Conservation (phyloP, 352 stramenopile species). For the Pythium chondricola region DNA sequence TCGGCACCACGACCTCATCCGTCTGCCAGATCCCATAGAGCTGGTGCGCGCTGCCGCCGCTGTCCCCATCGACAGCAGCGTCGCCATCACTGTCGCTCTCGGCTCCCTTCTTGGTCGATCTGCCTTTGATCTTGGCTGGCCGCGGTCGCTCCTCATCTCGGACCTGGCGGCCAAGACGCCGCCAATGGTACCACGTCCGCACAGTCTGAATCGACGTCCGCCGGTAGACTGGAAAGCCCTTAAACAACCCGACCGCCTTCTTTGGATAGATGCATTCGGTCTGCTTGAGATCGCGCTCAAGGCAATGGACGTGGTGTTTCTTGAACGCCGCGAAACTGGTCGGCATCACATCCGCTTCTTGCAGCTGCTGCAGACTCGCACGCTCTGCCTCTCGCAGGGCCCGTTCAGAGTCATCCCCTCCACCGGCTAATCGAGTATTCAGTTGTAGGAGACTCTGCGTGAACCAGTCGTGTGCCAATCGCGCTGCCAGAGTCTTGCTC, state of each 20-base stretch:
- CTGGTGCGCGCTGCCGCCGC: neutral
- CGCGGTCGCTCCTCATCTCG: constrained; percentile 36
- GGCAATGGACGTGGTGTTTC: constrained; percentile 74
- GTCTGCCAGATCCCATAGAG: constrained; percentile 84
- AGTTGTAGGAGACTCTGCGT: constrained; percentile 28
- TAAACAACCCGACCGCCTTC: constrained; percentile 72
- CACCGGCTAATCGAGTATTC: constrained; percentile 26
- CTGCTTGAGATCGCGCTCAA: constrained; percentile 64
- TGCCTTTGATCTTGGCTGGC: constrained; percentile 36
- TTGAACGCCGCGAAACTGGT: constrained; percentile 69
- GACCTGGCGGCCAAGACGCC: constrained; percentile 56
- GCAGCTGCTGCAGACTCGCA: constrained; percentile 27
- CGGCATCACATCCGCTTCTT: constrained; percentile 54
- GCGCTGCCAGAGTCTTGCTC: constrained; percentile 50
- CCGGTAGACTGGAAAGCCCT: constrained; percentile 65
- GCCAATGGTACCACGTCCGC: constrained; percentile 65
- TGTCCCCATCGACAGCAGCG: neutral
- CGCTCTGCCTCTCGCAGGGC: constrained; percentile 30
- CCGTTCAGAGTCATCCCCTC: neutral
- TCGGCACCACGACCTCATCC: constrained; percentile 33
- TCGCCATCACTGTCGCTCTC: constrained; percentile 16
- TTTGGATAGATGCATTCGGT: constrained; percentile 64
- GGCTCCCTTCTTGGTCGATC: constrained; percentile 4
- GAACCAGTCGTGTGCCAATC: constrained; percentile 55
- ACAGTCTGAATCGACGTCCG: constrained; percentile 49